Percentiles rank a stretch among this genome's conserved stretches.
These are phyloP conservation scores for Fraxinus xanthoxyloides DNA, from an alignment of 305 asterid species.

Conservation along the genomic window DNA sequence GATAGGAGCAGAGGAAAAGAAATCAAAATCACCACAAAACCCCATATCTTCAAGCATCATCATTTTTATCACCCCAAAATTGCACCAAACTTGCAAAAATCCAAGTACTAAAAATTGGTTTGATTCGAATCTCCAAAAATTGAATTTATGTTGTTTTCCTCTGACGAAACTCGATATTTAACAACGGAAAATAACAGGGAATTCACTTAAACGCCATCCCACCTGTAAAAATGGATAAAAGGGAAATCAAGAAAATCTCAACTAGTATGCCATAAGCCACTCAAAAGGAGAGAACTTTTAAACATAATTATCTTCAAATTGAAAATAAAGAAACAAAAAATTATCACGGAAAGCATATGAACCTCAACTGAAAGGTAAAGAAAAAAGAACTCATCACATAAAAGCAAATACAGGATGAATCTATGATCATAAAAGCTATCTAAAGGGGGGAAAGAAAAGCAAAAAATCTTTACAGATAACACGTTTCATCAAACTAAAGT, in stretches of 20 bases:
- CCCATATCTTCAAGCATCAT: constrained; percentile 79
- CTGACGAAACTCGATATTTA: not conserved
- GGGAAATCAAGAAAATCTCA: constrained; percentile 11
- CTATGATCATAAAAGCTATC: constrained; percentile 16
- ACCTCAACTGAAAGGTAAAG: constrained; percentile 22
- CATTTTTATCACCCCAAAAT: constrained; percentile 29
- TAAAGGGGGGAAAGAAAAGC: not conserved
- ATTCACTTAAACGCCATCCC: constrained; percentile 11
- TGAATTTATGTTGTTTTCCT: not conserved
- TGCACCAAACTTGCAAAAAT: not conserved
- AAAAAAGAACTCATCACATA: constrained; percentile 10
- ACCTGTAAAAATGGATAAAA: constrained; percentile 39
- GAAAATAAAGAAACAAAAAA: not conserved
- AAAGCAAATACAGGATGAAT: not conserved
- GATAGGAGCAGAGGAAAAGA: constrained; percentile 49
- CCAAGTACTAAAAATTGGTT: not conserved
- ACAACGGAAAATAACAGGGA: not conserved
- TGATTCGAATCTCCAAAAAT: constrained; percentile 7
- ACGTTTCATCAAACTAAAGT: not conserved
- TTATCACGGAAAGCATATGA: constrained; percentile 35
- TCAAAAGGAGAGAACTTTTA: not conserved
- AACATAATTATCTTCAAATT: not conserved
- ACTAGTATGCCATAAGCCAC: not conserved
- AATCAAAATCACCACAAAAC: constrained; percentile 66
- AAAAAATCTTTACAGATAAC: constrained; percentile 31